Base-by-base conservation (phyloP, 345 rosid genomes). In the Rhizophora mangle region DNA sequence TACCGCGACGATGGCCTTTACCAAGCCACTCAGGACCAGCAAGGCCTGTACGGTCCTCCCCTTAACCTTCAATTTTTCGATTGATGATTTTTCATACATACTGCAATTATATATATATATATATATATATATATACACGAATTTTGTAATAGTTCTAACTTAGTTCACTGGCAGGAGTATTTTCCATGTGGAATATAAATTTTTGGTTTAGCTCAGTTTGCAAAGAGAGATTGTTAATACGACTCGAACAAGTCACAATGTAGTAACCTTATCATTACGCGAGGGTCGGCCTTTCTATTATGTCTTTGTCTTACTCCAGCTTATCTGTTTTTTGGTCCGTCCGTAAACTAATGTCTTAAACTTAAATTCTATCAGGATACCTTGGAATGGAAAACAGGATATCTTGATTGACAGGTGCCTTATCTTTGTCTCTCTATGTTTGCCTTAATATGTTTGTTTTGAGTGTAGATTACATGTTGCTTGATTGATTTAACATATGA, bases 361-460 rank as follows among this genome's bases (percentile, higher is more conserved):
- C 15, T 62, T 62, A 32, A 29, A 30, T 71, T 36, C 61, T n/a
- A 11, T 30, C 68, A 92, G 97, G 88, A 92, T 92, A 21, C 95
- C 96, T 52, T 90, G 98, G 98, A 90, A 92, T 54, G 98, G 98
- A 74, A 90, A 90, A 64, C 84, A 88, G 56, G 96, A 89, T 81
- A 80, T 88, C 27, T 70, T 89, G 82, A 90, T 93, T 73, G 97
- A 93, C 81, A 88, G 93, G 92, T 89, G 74, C 24, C 2, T 29
- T 13, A 30, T 27, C 71, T 16, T 2, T 61, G 68, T 58, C 30
- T 47, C 10, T 51, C 62, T 64, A 61, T n/a, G 27, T 34, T 24
- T 52, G 54, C 62, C 43, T 26, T 65, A 39, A 43, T 19, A 51
- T 13, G 27, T 43, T 32, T 51, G 19, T 71, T 30, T 0, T 43